These are phyloP conservation scores for Heteromeles arbutifolia DNA, from an alignment of 306 rosid genomes.

Conservation along the genomic window DNA sequence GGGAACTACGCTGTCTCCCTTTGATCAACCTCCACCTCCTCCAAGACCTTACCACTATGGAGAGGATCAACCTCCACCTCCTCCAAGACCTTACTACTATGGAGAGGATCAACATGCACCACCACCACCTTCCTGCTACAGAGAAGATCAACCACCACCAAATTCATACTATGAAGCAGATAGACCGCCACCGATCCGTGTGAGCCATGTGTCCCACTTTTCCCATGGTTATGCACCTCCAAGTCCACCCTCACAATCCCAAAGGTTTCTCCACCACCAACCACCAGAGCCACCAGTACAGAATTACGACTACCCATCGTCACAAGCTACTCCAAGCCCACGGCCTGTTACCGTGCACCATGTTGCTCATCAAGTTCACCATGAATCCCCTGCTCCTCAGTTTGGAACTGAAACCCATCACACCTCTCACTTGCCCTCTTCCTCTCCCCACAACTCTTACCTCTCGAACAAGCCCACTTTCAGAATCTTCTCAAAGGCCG, in stretches of 20 bases:
- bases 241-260: background rate
- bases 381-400: slow-evolving; percentile 6
- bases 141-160: background rate
- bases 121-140: slow-evolving; percentile 1
- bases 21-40: slow-evolving; percentile 7
- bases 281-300: slow-evolving; percentile 2
- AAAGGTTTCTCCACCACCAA: background rate
- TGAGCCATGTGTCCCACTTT: background rate
- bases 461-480: slow-evolving; percentile 33
- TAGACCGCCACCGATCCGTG: slow-evolving; percentile 21
- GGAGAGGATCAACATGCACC: background rate
- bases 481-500: slow-evolving; percentile 44
- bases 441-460: background rate
- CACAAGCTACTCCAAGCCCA: background rate
- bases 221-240: background rate
- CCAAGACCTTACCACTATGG: background rate
- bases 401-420: background rate
- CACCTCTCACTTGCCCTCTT: background rate
- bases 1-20: background rate
- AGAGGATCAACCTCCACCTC: background rate
- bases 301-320: slow-evolving; percentile 19
- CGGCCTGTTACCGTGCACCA: slow-evolving; percentile 19
- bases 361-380: slow-evolving; percentile 31
- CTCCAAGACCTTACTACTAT: background rate
- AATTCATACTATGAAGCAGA: background rate